A percentile compares a stretch with the other conserved stretches of the same genome.
These are phyloP conservation scores for Gossypium mustelinum DNA, from an alignment of 345 rosid species.

Conservation along the genomic window DNA sequence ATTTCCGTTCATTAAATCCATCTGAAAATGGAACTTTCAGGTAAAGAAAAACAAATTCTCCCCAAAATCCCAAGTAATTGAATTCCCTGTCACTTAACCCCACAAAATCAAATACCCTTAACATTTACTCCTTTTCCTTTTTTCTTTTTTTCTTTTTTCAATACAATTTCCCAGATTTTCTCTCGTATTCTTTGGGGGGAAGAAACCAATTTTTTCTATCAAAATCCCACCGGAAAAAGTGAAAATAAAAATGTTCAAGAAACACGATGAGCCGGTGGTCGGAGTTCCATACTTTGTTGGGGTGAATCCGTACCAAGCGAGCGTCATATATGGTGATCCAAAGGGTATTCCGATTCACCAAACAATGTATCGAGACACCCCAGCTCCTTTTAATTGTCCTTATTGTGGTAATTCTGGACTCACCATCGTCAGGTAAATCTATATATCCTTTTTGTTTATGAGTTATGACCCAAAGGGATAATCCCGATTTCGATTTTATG, in stretches of 20 bases:
- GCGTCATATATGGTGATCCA: constrained; percentile 68
- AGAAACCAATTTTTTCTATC: background rate
- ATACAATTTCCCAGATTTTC: background rate
- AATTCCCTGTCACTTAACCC: too few species aligned
- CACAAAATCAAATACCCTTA: too few species aligned
- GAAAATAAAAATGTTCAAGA: constrained; percentile 38
- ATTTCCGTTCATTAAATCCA: background rate
- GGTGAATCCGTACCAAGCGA: constrained; percentile 65
- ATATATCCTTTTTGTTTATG: background rate
- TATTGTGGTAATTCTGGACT: constrained; percentile 74
- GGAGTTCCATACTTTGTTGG: constrained; percentile 72
- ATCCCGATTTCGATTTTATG: too few species aligned
- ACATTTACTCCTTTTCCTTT: too few species aligned
- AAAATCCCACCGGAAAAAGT: background rate
- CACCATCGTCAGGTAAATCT: constrained; percentile 58
- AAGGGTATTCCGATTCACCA: constrained; percentile 74
- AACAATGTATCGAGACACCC: constrained; percentile 83
- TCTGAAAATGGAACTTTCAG: too few species aligned
- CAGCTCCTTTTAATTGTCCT: constrained; percentile 85
- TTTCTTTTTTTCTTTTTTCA: too few species aligned
- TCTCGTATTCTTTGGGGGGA: background rate
- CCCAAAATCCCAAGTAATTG: background rate
- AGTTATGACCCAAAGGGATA: background rate
- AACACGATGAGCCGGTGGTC: constrained; percentile 47
- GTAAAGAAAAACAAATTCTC: too few species aligned